Conservation (phyloP, 2,329 filamentous ascomycete genomes). For the Thielaviopsis punctulata region DNA sequence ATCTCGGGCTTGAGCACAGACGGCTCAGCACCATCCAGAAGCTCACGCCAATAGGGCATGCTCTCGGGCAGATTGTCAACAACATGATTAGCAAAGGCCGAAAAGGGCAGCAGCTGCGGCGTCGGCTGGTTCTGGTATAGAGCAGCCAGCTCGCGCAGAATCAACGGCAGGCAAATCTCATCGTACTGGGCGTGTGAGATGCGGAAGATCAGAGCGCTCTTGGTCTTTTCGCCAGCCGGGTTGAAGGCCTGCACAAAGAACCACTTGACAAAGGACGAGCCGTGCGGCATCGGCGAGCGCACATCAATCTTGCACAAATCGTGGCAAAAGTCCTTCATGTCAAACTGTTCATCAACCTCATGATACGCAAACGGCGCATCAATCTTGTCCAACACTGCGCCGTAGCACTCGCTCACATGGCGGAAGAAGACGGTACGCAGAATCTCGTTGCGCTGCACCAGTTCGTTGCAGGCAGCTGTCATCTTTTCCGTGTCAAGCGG, state of each 20-base stretch:
- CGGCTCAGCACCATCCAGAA: conserved; percentile 39
- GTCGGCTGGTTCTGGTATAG: conserved; percentile 20
- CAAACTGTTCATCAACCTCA: conserved; percentile 27
- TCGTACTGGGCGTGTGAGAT: conserved; percentile 56
- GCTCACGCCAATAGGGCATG: conserved; percentile 41
- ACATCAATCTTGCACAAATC: conserved; percentile 39
- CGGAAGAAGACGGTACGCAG: conserved; percentile 48
- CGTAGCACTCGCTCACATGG: conserved; percentile 28
- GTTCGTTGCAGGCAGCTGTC: conserved; percentile 31
- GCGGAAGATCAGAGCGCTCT: conserved; percentile 35
- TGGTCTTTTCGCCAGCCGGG: conserved; percentile 13
- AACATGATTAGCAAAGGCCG: conserved; percentile 27
- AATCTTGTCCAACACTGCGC: conserved; percentile 40
- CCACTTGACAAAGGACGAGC: conserved; percentile 44
- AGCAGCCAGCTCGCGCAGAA: conserved; percentile 41
- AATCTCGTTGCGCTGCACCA: conserved; percentile 45
- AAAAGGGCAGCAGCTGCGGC: conserved; percentile 24
- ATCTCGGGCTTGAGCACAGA: conserved; percentile 22
- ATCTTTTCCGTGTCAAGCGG: conserved; percentile 31
- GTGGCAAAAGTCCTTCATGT: conserved; percentile 33
- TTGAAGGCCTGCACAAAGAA: conserved; percentile 27
- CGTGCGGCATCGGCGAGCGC: conserved; percentile 35
- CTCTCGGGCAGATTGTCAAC: conserved; percentile 28
- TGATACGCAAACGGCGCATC: conserved; percentile 32
- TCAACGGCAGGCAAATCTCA: conserved; percentile 45